Base-by-base conservation (phyloP, 352 stramenopile species). In the Pythium apleroticum region DNA sequence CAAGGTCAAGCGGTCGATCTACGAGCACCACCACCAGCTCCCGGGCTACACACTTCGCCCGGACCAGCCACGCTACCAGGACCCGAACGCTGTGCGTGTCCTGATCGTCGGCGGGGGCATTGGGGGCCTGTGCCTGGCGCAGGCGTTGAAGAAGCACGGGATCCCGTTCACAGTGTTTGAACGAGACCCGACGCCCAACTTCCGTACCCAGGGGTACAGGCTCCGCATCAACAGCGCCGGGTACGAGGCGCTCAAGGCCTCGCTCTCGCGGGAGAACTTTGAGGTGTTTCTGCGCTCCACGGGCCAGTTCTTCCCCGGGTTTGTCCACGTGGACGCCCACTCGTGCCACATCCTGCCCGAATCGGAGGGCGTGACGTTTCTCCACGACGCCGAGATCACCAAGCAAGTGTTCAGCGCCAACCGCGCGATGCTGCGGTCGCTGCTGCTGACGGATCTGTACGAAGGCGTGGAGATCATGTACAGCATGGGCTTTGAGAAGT, bases 111-210 rank as follows among this genome's bases (percentile, higher is more conserved):
- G 81, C 11, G 81, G 62, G 7, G 81, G 81, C 9, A 84, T 90
- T 39, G 81, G 81, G 8, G 81, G 81, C 0, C 62, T 90, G 3
- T 90, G 81, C 48, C 71, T 90, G 25, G 81, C 81, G 0, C 78
- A 90, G 58, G 81, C 78, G 0, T 74, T 90, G 46, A 77, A 78
- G 48, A 86, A 86, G 43, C 25, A 74, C 25, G 78, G 77, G 48
- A 86, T 90, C 53, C 78, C 77, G 0, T 88, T 90, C 69, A 90
- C 81, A 0, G 68, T 90, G 28, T 90, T 88, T 48, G 81, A 90
- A 35, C 71, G 81, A 17, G 81, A 90, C 24, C 78, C 78, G 30
- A 77, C 81, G 17, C 73, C 78, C 12, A 90, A 87, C 62, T 88
- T 81, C 50, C 77, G 81, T 3, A 75, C 77, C 7, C 81, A 90